These are phyloP conservation scores for Dactylellina parvicollis DNA, from an alignment of 2,329 filamentous ascomycete species.

Conservation along the genomic window DNA sequence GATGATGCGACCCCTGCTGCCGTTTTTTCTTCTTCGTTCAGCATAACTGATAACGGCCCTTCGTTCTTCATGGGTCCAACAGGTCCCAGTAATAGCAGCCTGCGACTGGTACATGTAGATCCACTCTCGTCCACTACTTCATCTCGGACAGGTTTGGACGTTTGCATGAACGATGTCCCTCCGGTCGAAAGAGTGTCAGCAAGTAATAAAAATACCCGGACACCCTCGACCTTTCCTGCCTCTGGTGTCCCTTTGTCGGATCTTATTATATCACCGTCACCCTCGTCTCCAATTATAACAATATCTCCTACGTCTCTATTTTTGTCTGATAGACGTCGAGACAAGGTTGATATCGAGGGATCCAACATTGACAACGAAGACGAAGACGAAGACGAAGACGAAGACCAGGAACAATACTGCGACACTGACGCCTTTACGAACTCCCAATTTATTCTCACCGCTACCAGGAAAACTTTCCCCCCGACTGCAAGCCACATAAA, in stretches of 20 bases:
- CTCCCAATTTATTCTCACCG: no score
- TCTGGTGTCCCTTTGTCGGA: constrained; percentile 27
- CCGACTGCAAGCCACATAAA: constrained; percentile 37
- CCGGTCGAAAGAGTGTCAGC: constrained; percentile 39
- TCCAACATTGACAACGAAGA: not conserved
- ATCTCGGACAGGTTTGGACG: constrained; percentile 39
- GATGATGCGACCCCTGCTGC: constrained; percentile 40
- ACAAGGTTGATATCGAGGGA: no score
- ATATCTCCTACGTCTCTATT: not conserved
- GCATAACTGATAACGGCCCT: constrained; percentile 51
- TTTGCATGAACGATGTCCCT: constrained; percentile 42
- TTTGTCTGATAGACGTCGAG: no score
- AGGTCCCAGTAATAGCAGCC: constrained; percentile 10
- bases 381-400: not conserved
- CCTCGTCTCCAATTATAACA: not conserved
- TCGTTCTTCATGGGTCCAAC: constrained; percentile 31
- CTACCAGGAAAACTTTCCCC: no score
- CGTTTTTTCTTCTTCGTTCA: constrained; percentile 51
- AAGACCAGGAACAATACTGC: not conserved
- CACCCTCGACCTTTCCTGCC: constrained; percentile 29
- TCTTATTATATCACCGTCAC: constrained; percentile 7
- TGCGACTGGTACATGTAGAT: constrained; percentile 29
- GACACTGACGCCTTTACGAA: no score
- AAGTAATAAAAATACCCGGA: constrained; percentile 49
- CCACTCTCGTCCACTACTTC: constrained; percentile 38